Evolutionary conservation across 1,284 basidiomycete genomes (phyloP), one percentile per base, ranked within the genome.

Genomic region (Sporisorium iseilematis-ciliati): DNA sequence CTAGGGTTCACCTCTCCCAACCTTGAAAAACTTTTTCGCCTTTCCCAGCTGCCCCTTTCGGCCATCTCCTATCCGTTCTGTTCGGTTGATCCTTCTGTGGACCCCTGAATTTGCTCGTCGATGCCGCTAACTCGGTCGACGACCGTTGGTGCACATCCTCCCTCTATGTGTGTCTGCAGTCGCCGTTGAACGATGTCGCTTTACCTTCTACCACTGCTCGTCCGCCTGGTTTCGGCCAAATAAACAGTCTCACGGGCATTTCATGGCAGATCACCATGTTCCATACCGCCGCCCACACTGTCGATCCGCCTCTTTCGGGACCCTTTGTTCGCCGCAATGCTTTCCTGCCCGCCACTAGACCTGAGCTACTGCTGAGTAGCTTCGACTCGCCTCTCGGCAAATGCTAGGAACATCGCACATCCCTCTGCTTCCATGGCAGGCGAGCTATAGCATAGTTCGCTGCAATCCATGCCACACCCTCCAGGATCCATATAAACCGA

Each of bases 271-370:
- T 62, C 68, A 57, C 42, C 58, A 31, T 25, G 52, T 51, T 71
- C 54, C 54, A 61, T 52, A 18, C 46, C 16, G 31, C 54, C 38
- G 38, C 35, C 12, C 35, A 71, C 58, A 71, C 68, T 57, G 68
- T 52, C 54, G 58, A 65, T 71, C 68, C 59, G 68, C 68, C 68
- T 56, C 55, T 40, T 56, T 58, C 48, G 51, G 43, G 43, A 45
- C 42, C 58, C 55, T 65, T 71, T 71, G 68, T 71, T 71, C 63
- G 63, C 68, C 63, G 68, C 29, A 55, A 42, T 43, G 58, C 29
- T 49, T 8, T 25, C 29, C 33, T 52, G 45, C 41, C 55, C 38
- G 20, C 42, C 55, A 26, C 35, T 20, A 20, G 20, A 51, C 26
- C n/a, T 25, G 48, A 35, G 48, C 43, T 58, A 43, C 58, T 62